A percentile compares a stretch with the other conserved stretches of the same genome.
phyloP scores from a whole-genome alignment of 192 early-diverging fungal species.

The Lunasporangiospora selenospora region DNA sequence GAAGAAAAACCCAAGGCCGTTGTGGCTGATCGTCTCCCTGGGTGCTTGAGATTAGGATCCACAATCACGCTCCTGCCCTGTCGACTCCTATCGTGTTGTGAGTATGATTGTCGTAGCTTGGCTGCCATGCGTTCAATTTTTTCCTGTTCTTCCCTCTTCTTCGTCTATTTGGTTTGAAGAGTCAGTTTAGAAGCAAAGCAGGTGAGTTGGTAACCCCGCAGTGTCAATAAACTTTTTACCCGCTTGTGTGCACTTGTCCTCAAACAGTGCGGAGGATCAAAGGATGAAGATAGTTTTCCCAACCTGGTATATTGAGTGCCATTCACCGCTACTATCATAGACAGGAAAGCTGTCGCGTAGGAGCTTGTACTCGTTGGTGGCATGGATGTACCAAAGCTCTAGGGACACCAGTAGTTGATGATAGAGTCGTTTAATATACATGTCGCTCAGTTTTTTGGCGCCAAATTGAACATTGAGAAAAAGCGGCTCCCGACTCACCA shows the following conservation, averaged over 20 bases:
- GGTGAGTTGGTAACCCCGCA: no score
- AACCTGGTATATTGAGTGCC: constrained; percentile 36
- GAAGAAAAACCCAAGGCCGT: constrained; percentile 4
- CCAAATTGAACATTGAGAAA: no score
- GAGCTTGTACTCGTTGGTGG: constrained; percentile 19
- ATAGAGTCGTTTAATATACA: no score
- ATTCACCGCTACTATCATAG: constrained; percentile 32
- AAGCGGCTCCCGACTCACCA: no score
- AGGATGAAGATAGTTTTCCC: no score
- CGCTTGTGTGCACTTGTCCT: no score
- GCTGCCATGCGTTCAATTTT: constrained; percentile 14
- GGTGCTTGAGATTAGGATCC: constrained; percentile 29
- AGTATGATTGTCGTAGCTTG: constrained; percentile 31
- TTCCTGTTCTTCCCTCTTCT: constrained; percentile 31
- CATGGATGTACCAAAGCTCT: constrained; percentile 37
- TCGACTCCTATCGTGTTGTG: constrained; percentile 24
- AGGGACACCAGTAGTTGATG: no score
- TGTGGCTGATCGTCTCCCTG: constrained; percentile 1
- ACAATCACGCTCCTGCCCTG: constrained; percentile 39
- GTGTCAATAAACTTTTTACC: no score
- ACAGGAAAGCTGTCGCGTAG: constrained; percentile 9
- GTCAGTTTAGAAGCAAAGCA: no score
- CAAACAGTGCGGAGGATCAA: no score
- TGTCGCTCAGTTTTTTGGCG: no score
- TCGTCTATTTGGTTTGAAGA: no score